Percentiles rank a stretch among this genome's conserved stretches.
These are phyloP conservation scores for Reticulascus tulasneorum DNA, from an alignment of 2,329 filamentous ascomycete species.

Conservation along the genomic window DNA sequence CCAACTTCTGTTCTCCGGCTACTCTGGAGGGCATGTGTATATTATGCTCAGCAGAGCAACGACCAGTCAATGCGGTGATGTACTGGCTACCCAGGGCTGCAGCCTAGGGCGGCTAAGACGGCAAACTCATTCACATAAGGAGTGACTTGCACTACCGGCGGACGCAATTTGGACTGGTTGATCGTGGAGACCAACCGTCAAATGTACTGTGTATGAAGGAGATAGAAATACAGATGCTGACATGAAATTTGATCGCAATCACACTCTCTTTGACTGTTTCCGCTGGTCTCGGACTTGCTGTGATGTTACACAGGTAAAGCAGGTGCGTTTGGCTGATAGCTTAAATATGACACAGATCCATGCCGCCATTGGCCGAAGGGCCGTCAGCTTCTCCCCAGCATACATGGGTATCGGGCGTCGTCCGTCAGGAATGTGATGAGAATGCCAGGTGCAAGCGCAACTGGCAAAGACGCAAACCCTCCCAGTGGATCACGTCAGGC, in stretches of 20 bases:
- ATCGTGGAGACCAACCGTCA: slow-evolving; percentile 9
- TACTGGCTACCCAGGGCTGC: slow-evolving; percentile 11
- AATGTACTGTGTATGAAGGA: slow-evolving; percentile 17
- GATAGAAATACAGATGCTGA: slow-evolving; percentile 12
- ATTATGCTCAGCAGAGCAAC: slow-evolving; percentile 14
- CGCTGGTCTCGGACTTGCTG: too few species aligned
- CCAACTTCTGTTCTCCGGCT: slow-evolving; percentile 8
- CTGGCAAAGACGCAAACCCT: too few species aligned
- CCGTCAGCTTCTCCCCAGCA: too few species aligned
- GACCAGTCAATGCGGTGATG: slow-evolving; percentile 7
- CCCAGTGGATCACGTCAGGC: too few species aligned
- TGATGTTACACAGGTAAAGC: too few species aligned
- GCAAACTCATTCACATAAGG: slow-evolving; percentile 7
- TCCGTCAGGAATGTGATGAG: too few species aligned
- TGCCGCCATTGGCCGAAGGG: too few species aligned
- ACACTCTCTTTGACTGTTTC: neutral
- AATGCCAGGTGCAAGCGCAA: too few species aligned
- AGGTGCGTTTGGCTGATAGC: too few species aligned
- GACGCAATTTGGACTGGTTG: slow-evolving; percentile 7
- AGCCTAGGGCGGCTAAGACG: slow-evolving; percentile 10
- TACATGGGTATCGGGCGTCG: too few species aligned
- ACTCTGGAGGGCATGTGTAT: slow-evolving; percentile 10
- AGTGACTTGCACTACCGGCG: slow-evolving; percentile 5
- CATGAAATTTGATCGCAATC: slow-evolving; percentile 1
- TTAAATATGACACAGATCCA: too few species aligned